Evolutionary conservation across 2,329 filamentous ascomycete genomes (phyloP), one percentile per base, ranked within the genome.

Genomic region (Aspergillus novofumigatus): DNA sequence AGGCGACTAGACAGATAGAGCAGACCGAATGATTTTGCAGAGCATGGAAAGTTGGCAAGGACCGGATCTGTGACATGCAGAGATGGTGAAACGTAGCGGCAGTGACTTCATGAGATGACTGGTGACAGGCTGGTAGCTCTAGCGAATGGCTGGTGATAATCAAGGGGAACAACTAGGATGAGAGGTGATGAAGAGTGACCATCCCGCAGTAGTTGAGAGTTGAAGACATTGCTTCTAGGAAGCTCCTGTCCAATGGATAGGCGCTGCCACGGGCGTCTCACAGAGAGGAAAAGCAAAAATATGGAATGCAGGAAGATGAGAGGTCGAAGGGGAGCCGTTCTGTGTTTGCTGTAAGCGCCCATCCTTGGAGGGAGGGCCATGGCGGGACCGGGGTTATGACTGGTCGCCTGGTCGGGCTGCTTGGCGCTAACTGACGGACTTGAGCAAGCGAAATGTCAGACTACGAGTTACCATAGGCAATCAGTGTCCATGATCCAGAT

Each of bases 131-230:
- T 41, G 41, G 47, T 42, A 51, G 45, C 26, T 14, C n/a, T 38
- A 55, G 1, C 53, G 11, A 58, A 32, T 62, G 52, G 56, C 32
- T 49, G 51, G 49, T 44, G 28, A 10, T 29, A 50, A 54, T 50
- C 49, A 32, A 26, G 54, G 25, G 49, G 41, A 47, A 21, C 23
- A 50, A 48, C 41, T 47, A 44, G 56, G 49, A 54, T 41, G 53
- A 48, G 59, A 59, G 51, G 58, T 62, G 60, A 61, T 61, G 49
- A 32, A 29, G 54, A 58, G 59, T 62, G 60, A 62, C 56, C 56
- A 52, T 53, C 60, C 51, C 59, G 60, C 60, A 62, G 60, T 61
- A 62, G 60, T 52, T 57, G 26, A 17, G 48, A 51, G 41, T 28
- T 38, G 51, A 56, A 54, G 41, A 47, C 42, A 52, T 29, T 25